Evolutionary conservation across 352 stramenopile genomes (phyloP).

Genomic region (Phytophthora capsici): DNA sequence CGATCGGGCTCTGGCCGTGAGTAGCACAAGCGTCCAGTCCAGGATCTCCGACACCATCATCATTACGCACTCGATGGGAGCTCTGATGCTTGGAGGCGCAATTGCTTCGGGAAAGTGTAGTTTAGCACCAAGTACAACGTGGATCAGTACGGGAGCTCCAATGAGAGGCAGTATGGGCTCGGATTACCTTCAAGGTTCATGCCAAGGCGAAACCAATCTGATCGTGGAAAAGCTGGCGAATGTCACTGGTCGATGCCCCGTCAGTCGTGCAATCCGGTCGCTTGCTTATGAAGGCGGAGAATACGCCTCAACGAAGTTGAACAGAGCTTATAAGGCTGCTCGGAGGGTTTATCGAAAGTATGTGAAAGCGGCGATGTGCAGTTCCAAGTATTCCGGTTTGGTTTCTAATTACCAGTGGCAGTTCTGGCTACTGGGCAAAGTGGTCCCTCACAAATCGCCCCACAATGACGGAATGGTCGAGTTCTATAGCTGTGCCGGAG

Average conservation of each 20-base stretch:
- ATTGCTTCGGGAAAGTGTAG: constrained; percentile 15
- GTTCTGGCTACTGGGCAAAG: constrained; percentile 7
- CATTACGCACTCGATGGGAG: constrained; percentile 42
- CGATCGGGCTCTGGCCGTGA: constrained; percentile 5
- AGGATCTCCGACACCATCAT: constrained; percentile 32
- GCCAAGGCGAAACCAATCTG: constrained; percentile 22
- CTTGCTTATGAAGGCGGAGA: constrained; percentile 36
- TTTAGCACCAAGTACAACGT: constrained; percentile 24
- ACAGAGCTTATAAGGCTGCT: constrained; percentile 30
- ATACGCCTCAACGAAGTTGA: constrained; percentile 22
- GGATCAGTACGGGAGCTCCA: constrained; percentile 31
- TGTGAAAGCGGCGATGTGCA: constrained; percentile 28
- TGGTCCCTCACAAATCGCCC: constrained; percentile 35
- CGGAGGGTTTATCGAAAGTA: constrained; percentile 31
- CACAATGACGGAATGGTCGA: constrained; percentile 44
- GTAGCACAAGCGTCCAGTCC: constrained; percentile 1
- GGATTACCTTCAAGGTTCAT: constrained; percentile 36
- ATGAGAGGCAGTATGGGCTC: constrained; percentile 46
- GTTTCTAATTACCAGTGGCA: constrained; percentile 26
- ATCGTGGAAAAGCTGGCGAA: constrained; percentile 28
- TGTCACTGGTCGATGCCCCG: constrained; percentile 19
- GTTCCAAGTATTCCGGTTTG: constrained; percentile 30
- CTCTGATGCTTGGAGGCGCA: constrained; percentile 4
- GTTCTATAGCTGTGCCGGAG: constrained; percentile 43
- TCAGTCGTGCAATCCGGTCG: constrained; percentile 23